Conservation (phyloP, 2,329 filamentous ascomycete species). For the Acrodontium crateriforme region DNA sequence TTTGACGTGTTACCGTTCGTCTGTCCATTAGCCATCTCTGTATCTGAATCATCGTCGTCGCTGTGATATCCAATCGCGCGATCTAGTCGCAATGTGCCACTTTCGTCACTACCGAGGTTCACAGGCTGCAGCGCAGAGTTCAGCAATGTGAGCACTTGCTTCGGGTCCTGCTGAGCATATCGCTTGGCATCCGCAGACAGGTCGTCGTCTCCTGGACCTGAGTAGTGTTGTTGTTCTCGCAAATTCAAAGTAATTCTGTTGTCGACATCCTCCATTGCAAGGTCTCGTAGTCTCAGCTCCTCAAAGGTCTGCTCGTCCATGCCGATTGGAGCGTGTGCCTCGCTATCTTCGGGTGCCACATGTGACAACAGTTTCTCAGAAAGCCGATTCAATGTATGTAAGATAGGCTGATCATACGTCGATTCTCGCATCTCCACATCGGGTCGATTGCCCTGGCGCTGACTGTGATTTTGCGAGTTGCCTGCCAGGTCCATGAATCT, state of each 20-base stretch:
- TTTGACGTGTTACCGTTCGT: constrained; percentile 10
- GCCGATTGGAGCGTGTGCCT: constrained; percentile 49
- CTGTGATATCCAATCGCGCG: constrained; percentile 55
- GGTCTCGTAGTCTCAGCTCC: constrained; percentile 63
- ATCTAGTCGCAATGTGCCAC: constrained; percentile 36
- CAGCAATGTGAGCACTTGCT: constrained; percentile 51
- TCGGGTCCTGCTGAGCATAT: constrained; percentile 57
- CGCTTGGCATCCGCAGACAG: constrained; percentile 36
- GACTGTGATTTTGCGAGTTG: constrained; percentile 90
- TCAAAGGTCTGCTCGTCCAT: constrained; percentile 61
- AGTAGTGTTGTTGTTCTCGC: constrained; percentile 74
- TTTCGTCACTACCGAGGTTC: constrained; percentile 17
- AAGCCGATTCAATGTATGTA: constrained; percentile 75
- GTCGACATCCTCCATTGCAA: constrained; percentile 60
- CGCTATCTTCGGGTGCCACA: constrained; percentile 64
- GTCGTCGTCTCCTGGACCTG: constrained; percentile 38
- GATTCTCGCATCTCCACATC: constrained; percentile 80
- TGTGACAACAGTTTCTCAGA: constrained; percentile 89
- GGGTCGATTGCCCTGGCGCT: constrained; percentile 71
- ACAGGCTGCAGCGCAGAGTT: constrained; percentile 45
- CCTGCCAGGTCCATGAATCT: constrained; percentile 85
- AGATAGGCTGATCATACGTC: constrained; percentile 64
- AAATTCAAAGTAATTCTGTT: constrained; percentile 73
- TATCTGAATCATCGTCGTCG: constrained; percentile 46
- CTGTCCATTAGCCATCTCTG: constrained; percentile 22